Conservation (phyloP, 345 rosid species). For the Geranium rotundifolium region DNA sequence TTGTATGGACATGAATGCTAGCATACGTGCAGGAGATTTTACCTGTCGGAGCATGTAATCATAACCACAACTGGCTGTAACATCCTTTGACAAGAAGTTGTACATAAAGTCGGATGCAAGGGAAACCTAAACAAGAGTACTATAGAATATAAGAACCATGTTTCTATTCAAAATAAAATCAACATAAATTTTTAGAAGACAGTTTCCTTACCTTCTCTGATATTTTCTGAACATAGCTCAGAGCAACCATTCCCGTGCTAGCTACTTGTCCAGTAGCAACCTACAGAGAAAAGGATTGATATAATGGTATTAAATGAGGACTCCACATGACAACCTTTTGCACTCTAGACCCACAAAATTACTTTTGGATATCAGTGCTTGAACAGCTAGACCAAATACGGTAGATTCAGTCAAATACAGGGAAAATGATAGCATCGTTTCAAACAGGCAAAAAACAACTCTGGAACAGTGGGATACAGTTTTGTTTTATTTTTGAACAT, state of each 20-base stretch:
- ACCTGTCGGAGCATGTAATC: constrained; percentile 98
- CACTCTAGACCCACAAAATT: too few relatives aligned
- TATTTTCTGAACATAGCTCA: constrained; percentile 94
- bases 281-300: constrained; percentile 24
- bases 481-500: too few relatives aligned
- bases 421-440: too few relatives aligned
- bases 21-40: constrained; percentile 7
- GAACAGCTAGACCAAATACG: too few relatives aligned
- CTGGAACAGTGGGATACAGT: too few relatives aligned
- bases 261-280: constrained; percentile 93
- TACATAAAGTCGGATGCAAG: constrained; percentile 80
- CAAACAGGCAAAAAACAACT: too few relatives aligned
- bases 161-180: constrained; percentile 1
- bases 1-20: too few relatives aligned
- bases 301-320: neutral
- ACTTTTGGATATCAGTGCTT: too few relatives aligned
- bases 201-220: constrained; percentile 66
- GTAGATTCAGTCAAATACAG: too few relatives aligned
- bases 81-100: constrained; percentile 85
- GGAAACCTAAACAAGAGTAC: constrained; percentile 47
- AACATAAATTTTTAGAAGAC: neutral
- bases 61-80: constrained; percentile 79
- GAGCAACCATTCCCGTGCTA: constrained; percentile 71
- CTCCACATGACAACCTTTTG: too few relatives aligned
- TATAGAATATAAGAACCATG: constrained; percentile 5